Evolutionary conservation across 768 basidiomycete species (phyloP).

Genomic region (Macrolepiota fuliginosa): DNA sequence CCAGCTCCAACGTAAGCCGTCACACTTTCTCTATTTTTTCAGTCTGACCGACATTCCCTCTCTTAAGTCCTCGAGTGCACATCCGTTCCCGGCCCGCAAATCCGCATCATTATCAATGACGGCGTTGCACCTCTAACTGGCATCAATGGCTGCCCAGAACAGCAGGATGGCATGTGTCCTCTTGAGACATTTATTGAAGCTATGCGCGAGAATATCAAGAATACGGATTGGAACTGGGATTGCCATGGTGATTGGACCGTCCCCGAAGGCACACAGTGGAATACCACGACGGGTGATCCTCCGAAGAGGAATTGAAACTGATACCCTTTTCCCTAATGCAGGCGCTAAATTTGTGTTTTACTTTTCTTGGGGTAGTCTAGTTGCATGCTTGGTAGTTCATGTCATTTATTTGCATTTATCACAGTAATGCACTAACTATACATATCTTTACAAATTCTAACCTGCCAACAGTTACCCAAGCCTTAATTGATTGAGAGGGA

Average conservation of each 20-base stretch:
- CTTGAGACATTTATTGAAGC: slow-evolving; percentile 68
- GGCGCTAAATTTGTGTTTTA: neutral
- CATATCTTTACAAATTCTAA: too few relatives aligned
- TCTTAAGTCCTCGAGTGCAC: slow-evolving; percentile 62
- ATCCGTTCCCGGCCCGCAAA: slow-evolving; percentile 50
- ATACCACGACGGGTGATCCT: slow-evolving; percentile 68
- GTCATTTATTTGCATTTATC: too few relatives aligned
- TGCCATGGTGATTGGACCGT: slow-evolving; percentile 79
- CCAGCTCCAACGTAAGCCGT: slow-evolving; percentile 75
- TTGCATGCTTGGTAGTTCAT: too few relatives aligned
- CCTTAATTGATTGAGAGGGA: slow-evolving; percentile 28
- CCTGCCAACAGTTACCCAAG: neutral
- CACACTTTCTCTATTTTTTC: neutral
- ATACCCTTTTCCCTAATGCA: neutral
- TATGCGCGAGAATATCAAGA: slow-evolving; percentile 60
- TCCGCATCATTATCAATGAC: slow-evolving; percentile 87
- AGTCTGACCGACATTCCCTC: neutral
- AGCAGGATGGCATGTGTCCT: slow-evolving; percentile 77
- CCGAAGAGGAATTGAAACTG: slow-evolving; percentile 29
- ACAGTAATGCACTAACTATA: neutral
- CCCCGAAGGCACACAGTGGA: slow-evolving; percentile 64
- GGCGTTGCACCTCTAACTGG: slow-evolving; percentile 79
- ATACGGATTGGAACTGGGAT: slow-evolving; percentile 72
- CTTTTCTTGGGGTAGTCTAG: too few relatives aligned
- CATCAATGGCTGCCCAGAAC: slow-evolving; percentile 67